These are phyloP conservation scores for Pichiaceae sp. DNA, from an alignment of 1,139 yeast species.

Conservation along the genomic window DNA sequence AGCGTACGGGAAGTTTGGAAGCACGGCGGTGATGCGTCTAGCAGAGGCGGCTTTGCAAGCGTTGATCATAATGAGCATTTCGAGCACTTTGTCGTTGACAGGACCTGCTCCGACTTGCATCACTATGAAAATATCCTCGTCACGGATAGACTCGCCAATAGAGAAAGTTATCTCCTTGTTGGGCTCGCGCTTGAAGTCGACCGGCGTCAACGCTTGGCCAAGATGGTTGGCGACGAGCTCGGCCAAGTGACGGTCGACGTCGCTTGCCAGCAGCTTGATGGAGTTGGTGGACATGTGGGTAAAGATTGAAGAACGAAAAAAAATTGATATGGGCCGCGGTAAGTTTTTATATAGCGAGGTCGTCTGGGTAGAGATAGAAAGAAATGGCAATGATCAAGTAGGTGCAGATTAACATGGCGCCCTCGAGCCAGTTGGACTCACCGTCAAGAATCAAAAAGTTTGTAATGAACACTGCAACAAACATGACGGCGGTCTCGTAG, in stretches of 20 bases:
- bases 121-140: conserved; percentile 87
- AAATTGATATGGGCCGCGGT: not conserved
- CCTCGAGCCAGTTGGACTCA: conserved; percentile 95
- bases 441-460: conserved; percentile 89
- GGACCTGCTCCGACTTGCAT: conserved; percentile 88
- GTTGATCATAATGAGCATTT: conserved; percentile 81
- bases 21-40: conserved; percentile 86
- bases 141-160: conserved; percentile 92
- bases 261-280: conserved; percentile 81
- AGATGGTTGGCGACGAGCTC: conserved; percentile 68
- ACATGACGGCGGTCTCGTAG: conserved; percentile 86
- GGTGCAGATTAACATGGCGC: conserved; percentile 82
- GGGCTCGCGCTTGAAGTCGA: conserved; percentile 62
- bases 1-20: conserved; percentile 95
- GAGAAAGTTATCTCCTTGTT: conserved; percentile 87
- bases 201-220: conserved; percentile 54
- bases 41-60: conserved; percentile 97
- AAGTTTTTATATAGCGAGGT: not conserved
- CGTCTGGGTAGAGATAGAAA: conserved; percentile 72
- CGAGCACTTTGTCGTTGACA: conserved; percentile 84
- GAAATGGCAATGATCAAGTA: conserved; percentile 84
- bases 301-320: not conserved
- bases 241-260: conserved; percentile 81
- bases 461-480: conserved; percentile 79
- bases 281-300: conserved; percentile 65